Evolutionary conservation across 805 yeast species (phyloP).

Genomic region (Wickerhamomyces kurtzmanii): DNA sequence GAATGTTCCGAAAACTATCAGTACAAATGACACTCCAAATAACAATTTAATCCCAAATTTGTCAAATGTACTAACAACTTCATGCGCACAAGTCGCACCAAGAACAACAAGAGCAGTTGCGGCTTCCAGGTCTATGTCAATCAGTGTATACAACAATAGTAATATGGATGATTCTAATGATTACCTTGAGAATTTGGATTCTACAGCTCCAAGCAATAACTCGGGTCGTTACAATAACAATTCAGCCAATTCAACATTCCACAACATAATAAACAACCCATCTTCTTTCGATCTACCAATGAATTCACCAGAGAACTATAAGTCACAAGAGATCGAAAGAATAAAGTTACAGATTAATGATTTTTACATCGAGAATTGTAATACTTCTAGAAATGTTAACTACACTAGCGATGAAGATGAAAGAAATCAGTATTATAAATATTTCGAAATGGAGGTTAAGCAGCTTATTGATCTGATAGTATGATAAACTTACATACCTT

Average conservation of each 20-base stretch:
- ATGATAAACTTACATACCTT: too few relatives aligned
- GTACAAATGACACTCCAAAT: conserved; percentile 1
- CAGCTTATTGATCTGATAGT: conserved; percentile 20
- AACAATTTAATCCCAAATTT: too few relatives aligned
- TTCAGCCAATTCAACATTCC: neutral
- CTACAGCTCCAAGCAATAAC: too few relatives aligned
- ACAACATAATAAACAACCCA: neutral
- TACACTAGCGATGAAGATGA: conserved; percentile 20
- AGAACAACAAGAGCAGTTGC: conserved; percentile 19
- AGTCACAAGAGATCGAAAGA: conserved; percentile 17
- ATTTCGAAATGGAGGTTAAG: conserved; percentile 17
- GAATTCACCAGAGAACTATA: conserved; percentile 7
- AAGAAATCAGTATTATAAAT: conserved; percentile 16
- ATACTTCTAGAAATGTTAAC: conserved; percentile 18
- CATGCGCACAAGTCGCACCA: conserved; percentile 22
- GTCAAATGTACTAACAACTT: conserved; percentile 16
- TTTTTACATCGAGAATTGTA: conserved; percentile 16
- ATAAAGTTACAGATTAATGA: conserved; percentile 17
- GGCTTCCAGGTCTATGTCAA: conserved; percentile 7
- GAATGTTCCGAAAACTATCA: neutral
- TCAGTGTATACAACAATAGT: neutral
- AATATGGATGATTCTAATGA: neutral
- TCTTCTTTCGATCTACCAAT: too few relatives aligned
- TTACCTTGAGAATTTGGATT: neutral
- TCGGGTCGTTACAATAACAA: conserved; percentile 1